Conservation (phyloP, 371 early-diverging fungal species). For the Mucor velutinosus region DNA sequence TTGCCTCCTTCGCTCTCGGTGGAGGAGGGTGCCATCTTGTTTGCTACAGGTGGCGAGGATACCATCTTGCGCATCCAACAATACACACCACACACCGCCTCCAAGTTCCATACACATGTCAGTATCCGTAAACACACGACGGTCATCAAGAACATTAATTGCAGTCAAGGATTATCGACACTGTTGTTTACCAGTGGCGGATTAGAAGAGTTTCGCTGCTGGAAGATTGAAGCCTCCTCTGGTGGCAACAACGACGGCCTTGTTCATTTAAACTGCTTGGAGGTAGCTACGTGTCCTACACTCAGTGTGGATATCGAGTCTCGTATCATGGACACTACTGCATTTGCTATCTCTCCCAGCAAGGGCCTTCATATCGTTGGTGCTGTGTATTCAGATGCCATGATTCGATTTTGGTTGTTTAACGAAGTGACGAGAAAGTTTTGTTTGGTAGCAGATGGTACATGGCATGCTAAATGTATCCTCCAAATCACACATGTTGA, state of each 20-base stretch:
- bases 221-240: constrained; percentile 45
- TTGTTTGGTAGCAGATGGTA: constrained; percentile 54
- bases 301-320: constrained; percentile 55
- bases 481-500: constrained; percentile 53
- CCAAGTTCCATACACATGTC: constrained; percentile 32
- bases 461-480: constrained; percentile 62
- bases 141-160: constrained; percentile 51
- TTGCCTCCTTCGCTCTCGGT: constrained; percentile 2
- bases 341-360: constrained; percentile 31
- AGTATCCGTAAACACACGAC: constrained; percentile 53
- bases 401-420: constrained; percentile 62
- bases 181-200: constrained; percentile 60
- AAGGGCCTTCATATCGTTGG: constrained; percentile 57
- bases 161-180: constrained; percentile 33
- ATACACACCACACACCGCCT: constrained; percentile 32
- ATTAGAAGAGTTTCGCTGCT: constrained; percentile 54
- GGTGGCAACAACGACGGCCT: constrained; percentile 6
- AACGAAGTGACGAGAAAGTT: constrained; percentile 54
- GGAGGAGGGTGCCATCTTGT: constrained; percentile 16
- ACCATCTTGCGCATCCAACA: constrained; percentile 51
- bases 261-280: constrained; percentile 46
- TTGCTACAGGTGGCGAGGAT: constrained; percentile 59
- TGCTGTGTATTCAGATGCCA: constrained; percentile 62
- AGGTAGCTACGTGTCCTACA: constrained; percentile 54
- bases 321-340: constrained; percentile 62